These are phyloP conservation scores for Candida vaughaniae DNA, from an alignment of 805 yeast genomes.

Conservation along the genomic window DNA sequence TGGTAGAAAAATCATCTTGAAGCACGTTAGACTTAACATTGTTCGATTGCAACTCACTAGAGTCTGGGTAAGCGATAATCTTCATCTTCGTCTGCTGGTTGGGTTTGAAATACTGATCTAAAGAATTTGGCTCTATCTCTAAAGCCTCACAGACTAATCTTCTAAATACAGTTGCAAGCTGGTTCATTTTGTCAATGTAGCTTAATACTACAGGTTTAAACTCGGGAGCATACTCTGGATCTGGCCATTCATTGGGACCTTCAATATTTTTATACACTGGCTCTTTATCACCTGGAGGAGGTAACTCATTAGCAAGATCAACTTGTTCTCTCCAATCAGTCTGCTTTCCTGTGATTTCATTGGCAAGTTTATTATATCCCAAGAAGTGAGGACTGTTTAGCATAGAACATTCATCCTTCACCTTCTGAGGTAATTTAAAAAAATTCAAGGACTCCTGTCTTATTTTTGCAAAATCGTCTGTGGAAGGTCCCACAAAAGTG, in stretches of 20 bases:
- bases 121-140: constrained; percentile 43
- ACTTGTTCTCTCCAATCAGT: constrained; percentile 64
- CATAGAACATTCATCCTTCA: constrained; percentile 51
- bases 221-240: constrained; percentile 37
- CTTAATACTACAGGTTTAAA: constrained; percentile 41
- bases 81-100: constrained; percentile 55
- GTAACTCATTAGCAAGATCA: constrained; percentile 55
- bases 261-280: constrained; percentile 49
- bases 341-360: constrained; percentile 53
- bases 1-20: constrained; percentile 27
- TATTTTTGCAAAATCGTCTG: constrained; percentile 34
- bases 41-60: constrained; percentile 19
- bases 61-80: constrained; percentile 56
- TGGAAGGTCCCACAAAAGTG: constrained; percentile 40
- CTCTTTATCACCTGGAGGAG: constrained; percentile 38
- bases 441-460: constrained; percentile 39
- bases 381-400: constrained; percentile 55
- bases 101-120: constrained; percentile 51
- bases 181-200: constrained; percentile 47
- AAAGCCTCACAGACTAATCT: constrained; percentile 55
- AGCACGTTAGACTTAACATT: constrained; percentile 21
- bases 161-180: constrained; percentile 42
- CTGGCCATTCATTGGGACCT: constrained; percentile 60
- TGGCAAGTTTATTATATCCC: constrained; percentile 57
- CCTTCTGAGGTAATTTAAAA: constrained; percentile 46